These are phyloP conservation scores for Cordyceps javanica DNA, from an alignment of 2,329 filamentous ascomycete species.

Conservation along the genomic window DNA sequence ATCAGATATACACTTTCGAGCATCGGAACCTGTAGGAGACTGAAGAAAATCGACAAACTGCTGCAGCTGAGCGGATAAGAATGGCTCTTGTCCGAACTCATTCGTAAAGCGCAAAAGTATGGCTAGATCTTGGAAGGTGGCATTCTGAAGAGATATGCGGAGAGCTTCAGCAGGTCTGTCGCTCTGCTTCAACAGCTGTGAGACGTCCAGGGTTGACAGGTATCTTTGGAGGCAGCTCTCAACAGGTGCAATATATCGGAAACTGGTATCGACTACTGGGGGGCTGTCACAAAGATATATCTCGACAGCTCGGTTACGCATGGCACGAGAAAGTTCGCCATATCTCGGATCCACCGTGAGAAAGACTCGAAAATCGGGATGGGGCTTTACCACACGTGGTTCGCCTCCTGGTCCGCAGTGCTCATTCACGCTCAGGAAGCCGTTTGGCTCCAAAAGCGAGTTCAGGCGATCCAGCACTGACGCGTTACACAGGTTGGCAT, in stretches of 20 bases:
- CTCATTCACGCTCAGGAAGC: constrained; percentile 85
- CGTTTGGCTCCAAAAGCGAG: constrained; percentile 86
- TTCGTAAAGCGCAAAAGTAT: constrained; percentile 30
- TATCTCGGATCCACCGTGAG: constrained; percentile 88
- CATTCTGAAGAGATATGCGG: constrained; percentile 37
- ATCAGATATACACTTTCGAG: constrained; percentile 27
- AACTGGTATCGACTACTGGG: constrained; percentile 25
- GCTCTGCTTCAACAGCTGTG: constrained; percentile 21
- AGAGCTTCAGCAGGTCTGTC: constrained; percentile 21
- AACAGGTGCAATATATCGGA: constrained; percentile 37
- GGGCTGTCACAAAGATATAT: constrained; percentile 61
- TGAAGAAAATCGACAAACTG: constrained; percentile 26
- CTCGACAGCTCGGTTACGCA: constrained; percentile 92
- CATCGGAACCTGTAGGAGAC: constrained; percentile 24
- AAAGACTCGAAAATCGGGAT: constrained; percentile 85
- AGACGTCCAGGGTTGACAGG: constrained; percentile 30
- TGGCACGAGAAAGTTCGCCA: constrained; percentile 89
- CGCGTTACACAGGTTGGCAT: constrained; percentile 92
- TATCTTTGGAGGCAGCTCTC: constrained; percentile 47
- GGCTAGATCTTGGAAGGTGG: constrained; percentile 41
- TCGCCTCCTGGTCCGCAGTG: constrained; percentile 78
- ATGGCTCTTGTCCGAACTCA: constrained; percentile 15
- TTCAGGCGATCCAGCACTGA: constrained; percentile 93
- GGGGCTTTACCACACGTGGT: constrained; percentile 72
- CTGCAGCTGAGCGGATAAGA: constrained; percentile 16